Conservation (phyloP, 2,329 filamentous ascomycete genomes). For the Aspergillus vadensis region DNA sequence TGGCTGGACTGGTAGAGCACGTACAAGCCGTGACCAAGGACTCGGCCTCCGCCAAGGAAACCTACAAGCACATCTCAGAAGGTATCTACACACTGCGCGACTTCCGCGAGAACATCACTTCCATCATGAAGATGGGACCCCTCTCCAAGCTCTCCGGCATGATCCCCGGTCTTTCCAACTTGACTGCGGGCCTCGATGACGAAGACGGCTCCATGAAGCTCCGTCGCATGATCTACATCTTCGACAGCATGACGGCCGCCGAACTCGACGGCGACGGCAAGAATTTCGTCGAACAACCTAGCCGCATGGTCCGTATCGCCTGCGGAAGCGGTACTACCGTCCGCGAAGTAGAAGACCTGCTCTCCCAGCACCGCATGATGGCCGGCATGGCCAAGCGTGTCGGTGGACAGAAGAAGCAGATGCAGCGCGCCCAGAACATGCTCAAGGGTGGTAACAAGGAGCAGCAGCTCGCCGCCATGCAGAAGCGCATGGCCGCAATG, state of each 20-base stretch:
- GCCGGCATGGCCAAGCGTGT: conserved; percentile 99
- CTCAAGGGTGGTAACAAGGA: conserved; percentile 90
- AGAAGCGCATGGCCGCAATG: conserved; percentile 92
- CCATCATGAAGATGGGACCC: conserved; percentile 99
- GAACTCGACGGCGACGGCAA: conserved; percentile 96
- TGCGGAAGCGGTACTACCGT: conserved; percentile 88
- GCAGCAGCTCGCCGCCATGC: conserved; percentile 94
- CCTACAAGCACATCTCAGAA: conserved; percentile 97
- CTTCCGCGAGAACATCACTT: conserved; percentile 89
- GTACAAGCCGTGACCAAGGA: conserved; percentile 94
- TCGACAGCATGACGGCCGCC: conserved; percentile 95
- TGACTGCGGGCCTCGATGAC: conserved; percentile 96
- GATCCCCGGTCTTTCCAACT: conserved; percentile 91
- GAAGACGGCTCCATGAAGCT: conserved; percentile 92
- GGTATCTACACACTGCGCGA: conserved; percentile 96
- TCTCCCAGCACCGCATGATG: conserved; percentile 99
- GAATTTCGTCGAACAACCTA: conserved; percentile 87
- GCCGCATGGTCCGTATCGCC: conserved; percentile 88
- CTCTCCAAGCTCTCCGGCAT: conserved; percentile 97
- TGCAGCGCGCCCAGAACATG: conserved; percentile 88
- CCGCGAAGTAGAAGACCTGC: conserved; percentile 87
- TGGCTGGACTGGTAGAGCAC: conserved; percentile 91
- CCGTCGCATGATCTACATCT: conserved; percentile 98
- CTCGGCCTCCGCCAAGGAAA: conserved; percentile 78
- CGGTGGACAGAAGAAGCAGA: conserved; percentile 96